phyloP scores from a whole-genome alignment of 2,329 filamentous ascomycete species.

The Purpureocillium lavendulum region DNA sequence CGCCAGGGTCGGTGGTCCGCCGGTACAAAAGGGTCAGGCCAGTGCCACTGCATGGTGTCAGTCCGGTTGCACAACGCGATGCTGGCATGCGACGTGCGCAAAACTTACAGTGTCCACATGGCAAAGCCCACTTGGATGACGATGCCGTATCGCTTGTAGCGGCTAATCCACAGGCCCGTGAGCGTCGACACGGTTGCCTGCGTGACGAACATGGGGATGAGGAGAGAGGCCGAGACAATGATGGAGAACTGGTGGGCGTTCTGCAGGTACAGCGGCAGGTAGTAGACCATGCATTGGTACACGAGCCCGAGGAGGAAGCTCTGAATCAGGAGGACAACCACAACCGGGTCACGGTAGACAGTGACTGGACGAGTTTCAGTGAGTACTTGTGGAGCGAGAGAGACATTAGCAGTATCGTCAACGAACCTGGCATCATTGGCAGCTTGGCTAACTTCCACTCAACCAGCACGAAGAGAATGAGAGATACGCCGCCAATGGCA shows the following conservation, averaged over 20 bases:
- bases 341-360: conserved; percentile 45
- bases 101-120: conserved; percentile 23
- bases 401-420: too few relatives aligned
- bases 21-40: conserved; percentile 44
- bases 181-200: conserved; percentile 37
- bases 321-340: conserved; percentile 47
- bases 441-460: conserved; percentile 65
- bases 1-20: conserved; percentile 31
- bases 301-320: conserved; percentile 52
- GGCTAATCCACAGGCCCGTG: conserved; percentile 50
- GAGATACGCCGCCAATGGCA: conserved; percentile 54
- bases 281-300: conserved; percentile 53
- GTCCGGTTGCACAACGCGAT: background rate
- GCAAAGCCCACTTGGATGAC: conserved; percentile 39
- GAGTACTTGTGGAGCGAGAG: too few relatives aligned
- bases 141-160: conserved; percentile 47
- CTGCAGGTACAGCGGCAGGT: conserved; percentile 53
- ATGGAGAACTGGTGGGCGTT: conserved; percentile 33
- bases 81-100: background rate
- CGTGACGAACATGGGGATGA: conserved; percentile 37
- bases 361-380: conserved; percentile 21
- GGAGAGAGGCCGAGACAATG: conserved; percentile 40
- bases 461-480: conserved; percentile 56
- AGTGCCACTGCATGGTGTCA: conserved; percentile 24
- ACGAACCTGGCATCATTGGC: conserved; percentile 57